Conservation (phyloP, 2,329 filamentous ascomycete species). For the Trichophyton simii region DNA sequence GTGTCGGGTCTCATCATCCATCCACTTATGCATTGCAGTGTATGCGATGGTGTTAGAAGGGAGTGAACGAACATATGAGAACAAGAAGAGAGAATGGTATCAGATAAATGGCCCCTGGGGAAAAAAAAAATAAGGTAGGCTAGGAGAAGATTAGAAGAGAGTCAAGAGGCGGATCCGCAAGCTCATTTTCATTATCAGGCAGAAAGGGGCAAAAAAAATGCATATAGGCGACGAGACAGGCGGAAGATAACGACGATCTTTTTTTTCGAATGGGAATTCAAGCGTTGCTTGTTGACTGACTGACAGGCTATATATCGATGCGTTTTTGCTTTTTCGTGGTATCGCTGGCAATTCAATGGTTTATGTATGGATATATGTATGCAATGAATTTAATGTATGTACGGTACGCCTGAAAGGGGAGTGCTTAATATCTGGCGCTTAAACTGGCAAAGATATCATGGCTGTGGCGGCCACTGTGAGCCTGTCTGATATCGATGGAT, state of each 20-base stretch:
- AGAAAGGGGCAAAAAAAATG: not conserved
- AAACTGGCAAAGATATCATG: slow-evolving; percentile 40
- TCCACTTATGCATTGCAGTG: not conserved
- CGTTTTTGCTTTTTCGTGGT: not conserved
- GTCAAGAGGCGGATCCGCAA: too few species aligned
- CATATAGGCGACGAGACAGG: not conserved
- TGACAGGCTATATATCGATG: not conserved
- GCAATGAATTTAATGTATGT: not conserved
- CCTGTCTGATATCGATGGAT: slow-evolving; percentile 36
- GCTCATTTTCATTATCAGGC: too few species aligned
- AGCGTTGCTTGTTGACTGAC: not conserved
- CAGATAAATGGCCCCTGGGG: not conserved
- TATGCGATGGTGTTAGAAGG: not conserved
- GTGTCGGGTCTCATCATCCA: not conserved
- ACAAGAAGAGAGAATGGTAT: not conserved
- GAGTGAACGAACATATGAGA: not conserved
- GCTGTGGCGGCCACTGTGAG: slow-evolving; percentile 38
- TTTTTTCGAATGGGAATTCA: not conserved
- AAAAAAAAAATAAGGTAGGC: too few species aligned
- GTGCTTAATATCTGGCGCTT: slow-evolving; percentile 30
- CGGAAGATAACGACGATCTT: not conserved
- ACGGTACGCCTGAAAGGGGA: slow-evolving; percentile 15
- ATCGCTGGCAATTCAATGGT: not conserved
- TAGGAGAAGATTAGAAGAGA: too few species aligned
- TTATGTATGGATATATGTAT: not conserved